Conservation (phyloP, 768 basidiomycete species). For the Steccherinum ochraceum region DNA sequence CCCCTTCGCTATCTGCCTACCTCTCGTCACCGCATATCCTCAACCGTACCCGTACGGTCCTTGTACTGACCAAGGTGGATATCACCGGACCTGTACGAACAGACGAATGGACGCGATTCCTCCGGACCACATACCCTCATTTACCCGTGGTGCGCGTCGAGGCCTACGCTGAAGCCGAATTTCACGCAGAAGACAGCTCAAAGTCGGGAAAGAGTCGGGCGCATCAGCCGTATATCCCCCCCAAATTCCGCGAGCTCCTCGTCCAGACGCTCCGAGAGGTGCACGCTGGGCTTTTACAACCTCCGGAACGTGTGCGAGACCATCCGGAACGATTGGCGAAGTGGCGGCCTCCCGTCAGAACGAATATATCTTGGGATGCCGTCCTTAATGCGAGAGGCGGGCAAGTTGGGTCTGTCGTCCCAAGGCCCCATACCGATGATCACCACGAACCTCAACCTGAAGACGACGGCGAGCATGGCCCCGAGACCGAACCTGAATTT, state of each 20-base stretch:
- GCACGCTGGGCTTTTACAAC: conserved; percentile 61
- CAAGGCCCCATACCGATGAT: conserved; percentile 19
- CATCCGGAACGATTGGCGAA: conserved; percentile 41
- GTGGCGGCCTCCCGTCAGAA: conserved; percentile 66
- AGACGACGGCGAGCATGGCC: conserved; percentile 7
- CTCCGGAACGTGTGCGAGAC: conserved; percentile 50
- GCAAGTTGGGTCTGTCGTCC: conserved; percentile 39
- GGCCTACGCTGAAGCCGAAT: conserved; percentile 47
- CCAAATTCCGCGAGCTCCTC: conserved; percentile 54
- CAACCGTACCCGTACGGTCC: conserved; percentile 37
- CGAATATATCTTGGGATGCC: conserved; percentile 68
- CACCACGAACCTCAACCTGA: conserved; percentile 24
- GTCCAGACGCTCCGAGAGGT: conserved; percentile 58
- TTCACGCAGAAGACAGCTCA: too few relatives aligned
- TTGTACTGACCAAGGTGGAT: conserved; percentile 86
- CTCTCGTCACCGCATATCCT: conserved; percentile 31
- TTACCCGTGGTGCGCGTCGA: conserved; percentile 68
- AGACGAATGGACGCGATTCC: conserved; percentile 58
- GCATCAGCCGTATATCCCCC: conserved; percentile 64
- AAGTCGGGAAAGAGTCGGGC: conserved; percentile 34
- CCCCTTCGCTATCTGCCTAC: conserved; percentile 67
- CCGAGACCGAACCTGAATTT: conserved; percentile 38
- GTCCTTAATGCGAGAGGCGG: conserved; percentile 40
- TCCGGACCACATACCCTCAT: conserved; percentile 46
- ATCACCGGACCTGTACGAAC: conserved; percentile 65